These are phyloP conservation scores for Ophidiomyces ophidiicola DNA, from an alignment of 2,329 filamentous ascomycete species.

Conservation along the genomic window DNA sequence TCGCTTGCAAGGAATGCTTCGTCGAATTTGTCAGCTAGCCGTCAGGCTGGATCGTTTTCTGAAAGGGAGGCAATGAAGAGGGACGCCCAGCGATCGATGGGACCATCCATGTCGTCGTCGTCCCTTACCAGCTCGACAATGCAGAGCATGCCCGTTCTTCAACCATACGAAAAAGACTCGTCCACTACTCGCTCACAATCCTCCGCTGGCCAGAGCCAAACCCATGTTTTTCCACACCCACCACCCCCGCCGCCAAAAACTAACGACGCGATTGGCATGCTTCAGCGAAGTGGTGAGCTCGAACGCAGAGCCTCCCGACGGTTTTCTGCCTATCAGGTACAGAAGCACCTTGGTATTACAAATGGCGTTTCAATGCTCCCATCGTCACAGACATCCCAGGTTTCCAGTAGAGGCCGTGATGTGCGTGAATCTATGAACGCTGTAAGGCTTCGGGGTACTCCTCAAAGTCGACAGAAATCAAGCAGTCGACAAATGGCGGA, in stretches of 20 bases:
- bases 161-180: conserved; percentile 46
- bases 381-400: conserved; percentile 60
- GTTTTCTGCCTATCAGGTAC: conserved; percentile 94
- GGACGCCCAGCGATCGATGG: conserved; percentile 28
- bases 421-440: conserved; percentile 66
- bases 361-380: conserved; percentile 81
- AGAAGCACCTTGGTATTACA: conserved; percentile 74
- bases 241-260: conserved; percentile 73
- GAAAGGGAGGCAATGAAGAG: conserved; percentile 31
- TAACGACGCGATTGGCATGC: conserved; percentile 76
- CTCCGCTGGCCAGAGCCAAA: conserved; percentile 4
- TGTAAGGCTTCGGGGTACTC: conserved; percentile 33
- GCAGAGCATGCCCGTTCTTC: conserved; percentile 63
- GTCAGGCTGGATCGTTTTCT: conserved; percentile 23
- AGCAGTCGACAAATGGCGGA: conserved; percentile 41
- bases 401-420: conserved; percentile 72
- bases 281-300: conserved; percentile 84
- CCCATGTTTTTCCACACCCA: conserved; percentile 38
- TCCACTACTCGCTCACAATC: conserved; percentile 20
- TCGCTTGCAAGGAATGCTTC: conserved; percentile 20
- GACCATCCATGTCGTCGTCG: conserved; percentile 16
- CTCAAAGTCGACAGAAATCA: conserved; percentile 41
- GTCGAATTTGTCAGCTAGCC: conserved; percentile 20
- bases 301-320: conserved; percentile 83
- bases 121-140: conserved; percentile 54